Base-by-base conservation (phyloP, 495 filamentous ascomycete genomes). In the Penicillium argentinense region DNA sequence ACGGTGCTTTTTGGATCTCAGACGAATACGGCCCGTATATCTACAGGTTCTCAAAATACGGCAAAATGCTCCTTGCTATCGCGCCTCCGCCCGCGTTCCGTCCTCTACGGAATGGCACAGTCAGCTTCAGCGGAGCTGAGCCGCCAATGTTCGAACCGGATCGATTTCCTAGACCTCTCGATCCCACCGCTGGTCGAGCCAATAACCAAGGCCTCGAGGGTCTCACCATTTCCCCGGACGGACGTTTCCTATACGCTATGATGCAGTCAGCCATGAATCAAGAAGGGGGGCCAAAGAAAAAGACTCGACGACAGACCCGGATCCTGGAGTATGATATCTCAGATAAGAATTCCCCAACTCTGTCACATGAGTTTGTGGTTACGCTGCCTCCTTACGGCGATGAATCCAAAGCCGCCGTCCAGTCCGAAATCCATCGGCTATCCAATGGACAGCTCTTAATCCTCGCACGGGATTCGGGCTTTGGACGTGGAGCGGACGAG, bases 161-260 rank as follows among this genome's bases (percentile, higher is more conserved):
- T 42, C 47, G 63, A 13, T 34, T 57, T 18, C 57, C 81, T 52
- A 45, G 49, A 9, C 82, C 82, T 2, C 66, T 63, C 3, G 72
- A 88, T 49, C 80, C 86, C 1, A 66, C 72, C 3, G 77, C 76
- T 5, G 87, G 88, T 5, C 76, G 87, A 17, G 69, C 77, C 49
- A 88, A 91, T 61, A 91, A 91, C 65, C 84, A 89, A 53, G 85
- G 86, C 18, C 81, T 91, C 49, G 88, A 93, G 61, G 87, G 82
- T 2, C 66, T 93, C 33, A 85, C 85, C 1, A 63, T 79, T 12
- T 79, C 75, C 9, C 59, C 75, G 0, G 83, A 88, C 47, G 85
- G 86, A 22, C 81, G 79, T 33, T 75, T 68, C 3, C 69, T 91
- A 9, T 90, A 80, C 59, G 74, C 79, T 2, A 69, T 93, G 52